Evolutionary conservation across 164 flowering plant genomes (phyloP).

Genomic region (Magnolia kwangsiensis): DNA sequence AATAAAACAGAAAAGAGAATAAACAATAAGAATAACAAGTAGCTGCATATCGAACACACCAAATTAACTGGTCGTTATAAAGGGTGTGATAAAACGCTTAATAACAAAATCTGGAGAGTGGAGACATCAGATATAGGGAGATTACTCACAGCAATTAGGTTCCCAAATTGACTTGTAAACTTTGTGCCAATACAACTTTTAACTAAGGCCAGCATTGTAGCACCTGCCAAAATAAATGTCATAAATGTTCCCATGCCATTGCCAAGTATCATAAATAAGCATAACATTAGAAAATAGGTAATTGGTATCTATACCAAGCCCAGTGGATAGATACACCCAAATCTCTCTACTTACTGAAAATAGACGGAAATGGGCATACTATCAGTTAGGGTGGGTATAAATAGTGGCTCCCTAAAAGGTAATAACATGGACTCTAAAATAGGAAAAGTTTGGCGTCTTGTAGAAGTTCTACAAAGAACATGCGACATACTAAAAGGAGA

Average conservation of each 20-base stretch:
- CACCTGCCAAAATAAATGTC: slow-evolving; percentile 43
- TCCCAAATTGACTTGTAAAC: slow-evolving; percentile 92
- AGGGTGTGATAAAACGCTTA: too few species aligned
- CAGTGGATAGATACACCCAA: background rate
- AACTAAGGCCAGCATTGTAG: slow-evolving; percentile 65
- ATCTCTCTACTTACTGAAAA: too few species aligned
- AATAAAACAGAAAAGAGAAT: background rate
- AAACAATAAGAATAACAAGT: background rate
- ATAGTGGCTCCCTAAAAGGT: too few species aligned
- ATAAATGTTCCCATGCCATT: background rate
- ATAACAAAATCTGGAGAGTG: too few species aligned
- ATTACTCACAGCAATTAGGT: slow-evolving; percentile 77
- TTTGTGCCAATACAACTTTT: slow-evolving; percentile 93
- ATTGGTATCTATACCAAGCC: background rate
- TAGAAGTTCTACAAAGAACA: background rate
- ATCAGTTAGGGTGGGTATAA: too few species aligned
- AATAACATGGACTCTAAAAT: background rate
- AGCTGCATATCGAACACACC: too few species aligned
- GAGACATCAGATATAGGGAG: background rate
- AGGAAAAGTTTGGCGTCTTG: background rate
- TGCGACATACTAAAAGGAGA: background rate
- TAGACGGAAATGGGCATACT: too few species aligned
- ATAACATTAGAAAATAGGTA: slow-evolving; percentile 1
- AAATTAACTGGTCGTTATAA: too few species aligned
- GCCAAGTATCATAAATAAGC: background rate